Percentiles rank a stretch among this genome's conserved stretches.
phyloP scores from a whole-genome alignment of 2,329 filamentous ascomycete species.

The Aschersonia sp. region DNA sequence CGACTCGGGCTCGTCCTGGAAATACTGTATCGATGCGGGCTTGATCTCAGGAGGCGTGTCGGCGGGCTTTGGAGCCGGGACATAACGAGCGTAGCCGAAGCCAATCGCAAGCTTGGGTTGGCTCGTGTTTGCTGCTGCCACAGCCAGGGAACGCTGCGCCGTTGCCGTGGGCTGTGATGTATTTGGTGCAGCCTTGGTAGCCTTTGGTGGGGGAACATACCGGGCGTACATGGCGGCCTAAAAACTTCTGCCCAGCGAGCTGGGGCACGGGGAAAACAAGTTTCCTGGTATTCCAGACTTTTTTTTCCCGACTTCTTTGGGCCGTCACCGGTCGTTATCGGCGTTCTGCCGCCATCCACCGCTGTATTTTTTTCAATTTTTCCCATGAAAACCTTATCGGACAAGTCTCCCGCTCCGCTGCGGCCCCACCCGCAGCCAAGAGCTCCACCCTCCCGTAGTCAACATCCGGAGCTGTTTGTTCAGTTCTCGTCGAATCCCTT shows the following conservation, averaged over 20 bases:
- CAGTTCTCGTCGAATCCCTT: no score
- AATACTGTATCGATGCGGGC: slow-evolving; percentile 9
- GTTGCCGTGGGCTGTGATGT: slow-evolving; percentile 2
- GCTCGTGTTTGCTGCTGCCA: slow-evolving; percentile 1
- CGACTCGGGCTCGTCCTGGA: slow-evolving; percentile 14
- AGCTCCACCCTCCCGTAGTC: no score
- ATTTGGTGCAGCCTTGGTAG: slow-evolving; percentile 3
- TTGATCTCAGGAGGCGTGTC: slow-evolving; percentile 2
- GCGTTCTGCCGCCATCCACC: slow-evolving; percentile 21
- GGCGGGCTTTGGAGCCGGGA: slow-evolving; percentile 16
- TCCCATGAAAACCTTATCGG: neutral
- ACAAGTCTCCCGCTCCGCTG: neutral
- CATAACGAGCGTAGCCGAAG: slow-evolving; percentile 25
- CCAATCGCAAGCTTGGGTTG: slow-evolving; percentile 6
- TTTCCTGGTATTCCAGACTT: no score
- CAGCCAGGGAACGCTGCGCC: slow-evolving; percentile 2
- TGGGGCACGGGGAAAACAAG: neutral
- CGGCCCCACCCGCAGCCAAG: no score
- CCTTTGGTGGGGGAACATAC: slow-evolving; percentile 23
- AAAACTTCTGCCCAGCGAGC: neutral
- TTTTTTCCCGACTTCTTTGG: slow-evolving; percentile 10
- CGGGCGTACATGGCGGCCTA: slow-evolving; percentile 23
- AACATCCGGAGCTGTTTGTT: no score
- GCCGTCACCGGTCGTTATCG: slow-evolving; percentile 16
- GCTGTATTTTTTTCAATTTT: slow-evolving; percentile 7